Percentiles rank a stretch among this genome's conserved stretches.
Conservation (phyloP, 2,329 filamentous ascomycete genomes). For the Fusarium solani-melongenae region DNA sequence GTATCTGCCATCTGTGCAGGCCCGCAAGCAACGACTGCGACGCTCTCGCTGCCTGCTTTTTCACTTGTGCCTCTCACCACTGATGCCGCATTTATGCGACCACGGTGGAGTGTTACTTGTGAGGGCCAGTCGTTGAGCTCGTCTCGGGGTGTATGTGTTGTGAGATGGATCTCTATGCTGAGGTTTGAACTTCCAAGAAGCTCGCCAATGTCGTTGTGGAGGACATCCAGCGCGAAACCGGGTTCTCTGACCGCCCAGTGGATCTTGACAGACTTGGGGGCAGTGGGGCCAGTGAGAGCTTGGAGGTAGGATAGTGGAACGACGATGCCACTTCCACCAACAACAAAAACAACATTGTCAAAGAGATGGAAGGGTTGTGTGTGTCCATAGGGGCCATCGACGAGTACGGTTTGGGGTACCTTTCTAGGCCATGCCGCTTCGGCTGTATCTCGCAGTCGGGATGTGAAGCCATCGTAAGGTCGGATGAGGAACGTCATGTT, state of each 20-base stretch:
- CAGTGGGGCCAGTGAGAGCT: constrained; percentile 32
- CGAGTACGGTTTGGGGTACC: constrained; percentile 48
- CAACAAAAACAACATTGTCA: constrained; percentile 55
- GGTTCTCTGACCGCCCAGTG: constrained; percentile 58
- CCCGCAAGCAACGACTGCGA: constrained; percentile 58
- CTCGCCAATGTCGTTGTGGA: constrained; percentile 48
- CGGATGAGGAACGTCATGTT: constrained; percentile 57
- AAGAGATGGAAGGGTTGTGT: constrained; percentile 52
- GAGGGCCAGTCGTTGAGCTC: constrained; percentile 21
- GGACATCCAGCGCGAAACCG: constrained; percentile 49
- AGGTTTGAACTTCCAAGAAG: constrained; percentile 45
- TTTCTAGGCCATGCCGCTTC: constrained; percentile 38
- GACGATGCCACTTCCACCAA: constrained; percentile 59
- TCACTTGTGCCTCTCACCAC: constrained; percentile 46
- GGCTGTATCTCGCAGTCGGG: constrained; percentile 49
- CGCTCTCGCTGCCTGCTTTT: constrained; percentile 33
- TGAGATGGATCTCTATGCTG: constrained; percentile 52
- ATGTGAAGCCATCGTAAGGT: constrained; percentile 58
- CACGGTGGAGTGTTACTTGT: constrained; percentile 30
- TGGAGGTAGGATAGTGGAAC: constrained; percentile 54
- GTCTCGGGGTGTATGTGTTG: constrained; percentile 26
- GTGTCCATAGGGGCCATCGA: constrained; percentile 60
- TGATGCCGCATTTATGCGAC: constrained; percentile 48
- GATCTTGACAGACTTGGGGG: constrained; percentile 46
- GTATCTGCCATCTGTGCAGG: constrained; percentile 59